A percentile compares a stretch with the other conserved stretches of the same genome.
Evolutionary conservation across 495 filamentous ascomycete species (phyloP).

Genomic region (Neurospora sp.): DNA sequence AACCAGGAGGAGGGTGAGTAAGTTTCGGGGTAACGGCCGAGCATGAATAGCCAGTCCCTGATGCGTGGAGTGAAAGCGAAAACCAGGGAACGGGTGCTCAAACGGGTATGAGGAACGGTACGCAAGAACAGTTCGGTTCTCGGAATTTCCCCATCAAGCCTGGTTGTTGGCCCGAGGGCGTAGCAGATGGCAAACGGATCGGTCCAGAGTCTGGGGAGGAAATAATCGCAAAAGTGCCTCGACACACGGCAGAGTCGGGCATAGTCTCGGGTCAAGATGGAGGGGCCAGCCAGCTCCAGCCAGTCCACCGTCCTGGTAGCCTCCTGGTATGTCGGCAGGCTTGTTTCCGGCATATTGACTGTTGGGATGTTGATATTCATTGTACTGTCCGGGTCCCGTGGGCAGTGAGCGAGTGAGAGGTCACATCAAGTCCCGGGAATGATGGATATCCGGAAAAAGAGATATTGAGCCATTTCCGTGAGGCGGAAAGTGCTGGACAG

Average conservation of each 20-base stretch:
- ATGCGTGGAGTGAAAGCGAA: background rate
- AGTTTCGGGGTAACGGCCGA: background rate
- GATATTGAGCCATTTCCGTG: background rate
- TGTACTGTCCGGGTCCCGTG: no score
- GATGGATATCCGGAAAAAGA: background rate
- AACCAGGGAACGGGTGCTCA: background rate
- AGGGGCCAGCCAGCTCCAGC: constrained; percentile 31
- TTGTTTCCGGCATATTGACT: background rate
- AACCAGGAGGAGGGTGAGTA: constrained; percentile 8
- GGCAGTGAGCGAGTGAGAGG: no score
- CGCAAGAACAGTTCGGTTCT: background rate
- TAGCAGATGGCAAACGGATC: constrained; percentile 24
- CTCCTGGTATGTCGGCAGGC: constrained; percentile 34
- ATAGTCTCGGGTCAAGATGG: constrained; percentile 23
- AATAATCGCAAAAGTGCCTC: constrained; percentile 29
- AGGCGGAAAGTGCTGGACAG: background rate
- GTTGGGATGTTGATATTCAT: no score
- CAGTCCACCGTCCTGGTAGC: constrained; percentile 32
- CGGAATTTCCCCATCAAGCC: background rate
- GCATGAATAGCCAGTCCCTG: background rate
- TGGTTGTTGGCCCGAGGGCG: background rate
- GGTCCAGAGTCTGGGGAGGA: constrained; percentile 38
- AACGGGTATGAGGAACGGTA: background rate
- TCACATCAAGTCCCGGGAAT: background rate
- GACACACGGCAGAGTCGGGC: constrained; percentile 32